phyloP scores from a whole-genome alignment of 106 monocot species.

The Apostasia shenzhenica region DNA sequence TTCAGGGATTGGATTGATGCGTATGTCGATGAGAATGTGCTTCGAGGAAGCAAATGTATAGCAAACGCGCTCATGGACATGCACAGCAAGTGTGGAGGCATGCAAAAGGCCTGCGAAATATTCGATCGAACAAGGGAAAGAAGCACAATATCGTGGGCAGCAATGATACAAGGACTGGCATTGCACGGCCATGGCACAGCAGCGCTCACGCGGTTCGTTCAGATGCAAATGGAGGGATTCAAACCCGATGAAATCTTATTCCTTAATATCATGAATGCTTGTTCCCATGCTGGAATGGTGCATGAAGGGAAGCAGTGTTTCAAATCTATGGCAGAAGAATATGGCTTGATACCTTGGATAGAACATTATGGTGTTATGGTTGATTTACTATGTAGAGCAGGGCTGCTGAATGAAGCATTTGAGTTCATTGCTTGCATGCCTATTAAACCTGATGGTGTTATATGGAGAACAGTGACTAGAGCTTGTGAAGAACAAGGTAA shows the following conservation, averaged over 20 bases:
- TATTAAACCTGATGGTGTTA: no score
- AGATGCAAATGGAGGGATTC: slow-evolving; percentile 36
- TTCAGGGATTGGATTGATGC: slow-evolving; percentile 12
- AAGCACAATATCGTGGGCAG: slow-evolving; percentile 22
- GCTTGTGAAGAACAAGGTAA: background rate
- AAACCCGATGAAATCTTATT: slow-evolving; percentile 20
- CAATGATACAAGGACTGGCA: slow-evolving; percentile 26
- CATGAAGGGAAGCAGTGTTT: no score
- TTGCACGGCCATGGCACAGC: slow-evolving; percentile 25
- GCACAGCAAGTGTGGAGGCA: slow-evolving; percentile 26
- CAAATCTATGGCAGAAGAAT: no score
- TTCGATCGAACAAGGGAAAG: slow-evolving; percentile 14
- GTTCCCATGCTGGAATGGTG: slow-evolving; percentile 11
- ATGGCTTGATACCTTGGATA: no score
- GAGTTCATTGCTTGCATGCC: no score
- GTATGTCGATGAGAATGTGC: slow-evolving; percentile 6
- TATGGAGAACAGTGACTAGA: background rate
- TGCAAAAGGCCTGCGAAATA: slow-evolving; percentile 13
- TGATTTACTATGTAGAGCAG: no score
- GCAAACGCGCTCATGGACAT: slow-evolving; percentile 29
- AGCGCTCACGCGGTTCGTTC: slow-evolving; percentile 26
- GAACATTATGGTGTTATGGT: no score
- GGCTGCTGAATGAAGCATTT: no score
- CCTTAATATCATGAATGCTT: slow-evolving; percentile 19
- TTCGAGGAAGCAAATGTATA: background rate